Percentiles rank a stretch among this genome's conserved stretches.
Evolutionary conservation across 305 asterid species (phyloP).

Genomic region (Fraxinus latifolia): DNA sequence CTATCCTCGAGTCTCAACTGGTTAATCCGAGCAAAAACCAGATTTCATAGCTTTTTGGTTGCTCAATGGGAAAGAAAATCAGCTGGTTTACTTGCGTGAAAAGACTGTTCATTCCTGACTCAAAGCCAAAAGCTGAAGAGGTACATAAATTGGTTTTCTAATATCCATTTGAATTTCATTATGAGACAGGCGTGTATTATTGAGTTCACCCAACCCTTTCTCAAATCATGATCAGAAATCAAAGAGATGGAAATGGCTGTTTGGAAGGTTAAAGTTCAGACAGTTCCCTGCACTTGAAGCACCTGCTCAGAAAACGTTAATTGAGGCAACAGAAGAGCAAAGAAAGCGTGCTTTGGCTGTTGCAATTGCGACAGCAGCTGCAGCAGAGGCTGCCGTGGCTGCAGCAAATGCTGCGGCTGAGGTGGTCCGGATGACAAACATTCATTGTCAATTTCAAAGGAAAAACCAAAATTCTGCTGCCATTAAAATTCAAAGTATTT

Average conservation of each 20-base stretch:
- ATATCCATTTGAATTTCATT: not conserved
- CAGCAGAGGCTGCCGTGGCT: slow-evolving; percentile 88
- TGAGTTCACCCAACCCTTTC: not conserved
- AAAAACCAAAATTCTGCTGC: slow-evolving; percentile 38
- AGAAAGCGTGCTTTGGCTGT: slow-evolving; percentile 67
- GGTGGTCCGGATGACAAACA: slow-evolving; percentile 64
- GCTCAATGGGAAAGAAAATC: slow-evolving; percentile 66
- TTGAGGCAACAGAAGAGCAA: slow-evolving; percentile 67
- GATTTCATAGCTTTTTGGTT: not conserved
- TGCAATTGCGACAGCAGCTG: slow-evolving; percentile 83
- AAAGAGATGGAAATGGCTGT: slow-evolving; percentile 59
- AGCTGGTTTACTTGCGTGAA: slow-evolving; percentile 72
- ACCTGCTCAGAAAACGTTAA: slow-evolving; percentile 40
- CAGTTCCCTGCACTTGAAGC: slow-evolving; percentile 51
- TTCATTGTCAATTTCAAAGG: slow-evolving; percentile 29
- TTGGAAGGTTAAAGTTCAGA: slow-evolving; percentile 45
- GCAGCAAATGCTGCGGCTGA: slow-evolving; percentile 91
- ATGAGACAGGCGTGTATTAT: not conserved
- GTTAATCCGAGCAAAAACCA: not conserved
- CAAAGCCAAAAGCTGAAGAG: slow-evolving; percentile 61
- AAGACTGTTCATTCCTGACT: slow-evolving; percentile 51
- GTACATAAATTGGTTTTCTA: slow-evolving; percentile 22
- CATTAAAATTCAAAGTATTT: slow-evolving; percentile 61
- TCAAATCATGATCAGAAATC: slow-evolving; percentile 38
- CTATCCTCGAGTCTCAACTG: not conserved